Base-by-base conservation (phyloP, 176 grass and related monocot species). In the Bolboschoenus planiculmis region DNA sequence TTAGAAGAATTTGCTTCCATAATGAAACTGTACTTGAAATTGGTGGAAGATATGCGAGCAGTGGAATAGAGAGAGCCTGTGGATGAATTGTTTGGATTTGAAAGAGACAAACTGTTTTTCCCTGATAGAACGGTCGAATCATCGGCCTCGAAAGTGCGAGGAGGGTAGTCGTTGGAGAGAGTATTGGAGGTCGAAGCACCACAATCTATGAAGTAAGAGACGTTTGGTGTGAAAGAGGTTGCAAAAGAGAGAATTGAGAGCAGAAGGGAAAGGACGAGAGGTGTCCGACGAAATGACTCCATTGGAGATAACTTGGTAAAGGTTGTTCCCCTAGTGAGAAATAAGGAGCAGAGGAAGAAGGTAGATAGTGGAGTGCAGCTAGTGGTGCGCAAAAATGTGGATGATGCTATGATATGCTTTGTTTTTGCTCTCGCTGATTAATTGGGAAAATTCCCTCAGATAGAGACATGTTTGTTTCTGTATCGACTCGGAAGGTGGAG, bases 21-120 rank as follows among this genome's bases (percentile, higher is more conserved):
- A 0, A 3, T 0, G 24, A 97, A n/a, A 3, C 2, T 4, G 85
- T 97, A 97, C 16, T 81, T 86, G 81, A 87, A 89, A 29, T 0
- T 0, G 0, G 87, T 79, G 78, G 0, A 23, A 46, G 67, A 87
- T 15, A 70, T 48, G 2, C 95, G 92, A 67, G 89, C 95, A 54
- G 87, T 31, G 33, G 77, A 82, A 20, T 70, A 54, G 7, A 51
- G 34, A 34, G 74, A 51, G 7, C 33, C 0, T 21, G 21, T 1
- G 75, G 11, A 81, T n/a, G 55, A 56, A 83, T 70, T 16, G 88
- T 46, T 58, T 57, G 86, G 11, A 56, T 20, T 83, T 1, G 56
- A 14, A 20, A 88, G 76, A 7, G 81, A 31, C 1, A 31, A 13
- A 48, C 46, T 10, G 29, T 20, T 2, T 30, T 29, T 14, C 15